Evolutionary conservation across 1,284 basidiomycete genomes (phyloP), one percentile per base, ranked within the genome.

Genomic region (Cystobasidiaceae sp.): DNA sequence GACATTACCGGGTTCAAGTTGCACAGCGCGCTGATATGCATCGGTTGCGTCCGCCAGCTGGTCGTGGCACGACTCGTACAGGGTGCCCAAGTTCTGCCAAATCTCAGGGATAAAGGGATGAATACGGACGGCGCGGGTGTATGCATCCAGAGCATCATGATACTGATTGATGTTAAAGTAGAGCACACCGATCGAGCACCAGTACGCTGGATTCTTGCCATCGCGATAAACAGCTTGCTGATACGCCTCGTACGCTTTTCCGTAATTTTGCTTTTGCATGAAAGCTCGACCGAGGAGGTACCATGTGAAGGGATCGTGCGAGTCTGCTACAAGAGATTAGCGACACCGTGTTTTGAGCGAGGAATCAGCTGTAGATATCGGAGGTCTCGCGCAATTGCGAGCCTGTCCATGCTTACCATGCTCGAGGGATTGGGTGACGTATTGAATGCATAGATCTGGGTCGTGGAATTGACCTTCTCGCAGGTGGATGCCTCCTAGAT

Each of bases 81-180:
- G 81, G 69, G 87, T 90, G 50, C 94, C 96, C 27, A 98, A 85
- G 79, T 98, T 93, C 78, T 93, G 97, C 94, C 96, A 98, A 3
- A 98, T 94, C 77, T 98, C 94, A 54, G 91, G 93, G 71, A 99
- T 97, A 82, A 96, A 98, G 0, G 94, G 94, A 75, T 98, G 97
- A 78, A 98, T 93, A 67, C 93, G 86, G 73, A 99, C 98, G 6
- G 94, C 94, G 15, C 93, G 89, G 30, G 93, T 97, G 77, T 98
- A 99, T 9, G 96, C 94, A 74, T 98, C 94, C 30, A 98, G 85
- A 0, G 94, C 93, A 75, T 99, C 94, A 55, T 93, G 89, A 80
- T 90, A 98, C 77, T 98, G 96, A 78, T 94, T 97, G 81, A 98
- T 98, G 77, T 97, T 93, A 83, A 97, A 99, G 78, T 99, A 99